Percentiles rank a stretch among this genome's conserved stretches.
phyloP scores from a whole-genome alignment of 306 rosid species.

The Rosa rugosa region DNA sequence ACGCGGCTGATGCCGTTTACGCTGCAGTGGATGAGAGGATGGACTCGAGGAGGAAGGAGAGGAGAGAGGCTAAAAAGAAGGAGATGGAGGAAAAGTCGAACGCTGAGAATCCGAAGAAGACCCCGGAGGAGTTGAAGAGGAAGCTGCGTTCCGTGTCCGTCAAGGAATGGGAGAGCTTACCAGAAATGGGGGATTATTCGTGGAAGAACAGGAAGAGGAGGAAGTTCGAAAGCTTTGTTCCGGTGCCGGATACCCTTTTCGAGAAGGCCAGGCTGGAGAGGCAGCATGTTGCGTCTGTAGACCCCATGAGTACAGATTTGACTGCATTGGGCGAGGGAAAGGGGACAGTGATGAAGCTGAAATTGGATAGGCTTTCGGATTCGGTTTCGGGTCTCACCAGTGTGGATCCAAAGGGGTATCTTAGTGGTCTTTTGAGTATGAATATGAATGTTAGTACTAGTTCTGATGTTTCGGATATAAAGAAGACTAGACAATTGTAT shows the following conservation, averaged over 20 bases:
- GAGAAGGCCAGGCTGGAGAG: slow-evolving; percentile 84
- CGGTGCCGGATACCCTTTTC: slow-evolving; percentile 75
- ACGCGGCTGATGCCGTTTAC: slow-evolving; percentile 83
- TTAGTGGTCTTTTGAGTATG: slow-evolving; percentile 73
- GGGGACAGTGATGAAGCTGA: slow-evolving; percentile 68
- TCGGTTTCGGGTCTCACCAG: slow-evolving; percentile 70
- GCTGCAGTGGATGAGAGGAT: slow-evolving; percentile 73
- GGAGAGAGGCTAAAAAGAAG: slow-evolving; percentile 75
- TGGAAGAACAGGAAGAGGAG: slow-evolving; percentile 71
- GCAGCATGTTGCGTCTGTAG: slow-evolving; percentile 71
- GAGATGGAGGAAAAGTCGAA: slow-evolving; percentile 70
- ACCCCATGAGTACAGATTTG: slow-evolving; percentile 81
- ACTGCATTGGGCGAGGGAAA: slow-evolving; percentile 87
- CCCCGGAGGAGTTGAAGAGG: slow-evolving; percentile 68
- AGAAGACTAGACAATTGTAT: slow-evolving; percentile 64
- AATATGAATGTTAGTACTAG: slow-evolving; percentile 77
- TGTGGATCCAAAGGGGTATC: slow-evolving; percentile 71
- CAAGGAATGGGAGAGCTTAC: slow-evolving; percentile 71
- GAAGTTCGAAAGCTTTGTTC: slow-evolving; percentile 78
- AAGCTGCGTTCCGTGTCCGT: slow-evolving; percentile 55
- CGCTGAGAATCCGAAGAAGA: slow-evolving; percentile 64
- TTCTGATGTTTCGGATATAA: slow-evolving; percentile 74
- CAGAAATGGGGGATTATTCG: slow-evolving; percentile 78
- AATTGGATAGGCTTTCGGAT: slow-evolving; percentile 70
- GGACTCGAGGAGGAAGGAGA: slow-evolving; percentile 85